These are phyloP conservation scores for Penicillium riverlandense DNA, from an alignment of 495 filamentous ascomycete species.

Conservation along the genomic window DNA sequence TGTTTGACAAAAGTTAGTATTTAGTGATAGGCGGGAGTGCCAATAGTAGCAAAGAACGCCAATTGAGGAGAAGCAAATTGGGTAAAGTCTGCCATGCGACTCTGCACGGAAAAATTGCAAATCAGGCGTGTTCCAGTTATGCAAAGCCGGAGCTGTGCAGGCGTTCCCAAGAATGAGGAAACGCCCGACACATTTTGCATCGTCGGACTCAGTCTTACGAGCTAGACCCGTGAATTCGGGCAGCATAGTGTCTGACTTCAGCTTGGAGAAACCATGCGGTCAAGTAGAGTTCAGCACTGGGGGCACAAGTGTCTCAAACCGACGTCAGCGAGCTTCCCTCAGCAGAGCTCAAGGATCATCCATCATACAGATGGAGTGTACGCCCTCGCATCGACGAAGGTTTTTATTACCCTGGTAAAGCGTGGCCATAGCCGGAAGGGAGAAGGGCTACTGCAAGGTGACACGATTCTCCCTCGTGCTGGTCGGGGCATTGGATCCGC, in stretches of 20 bases:
- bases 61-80: background rate
- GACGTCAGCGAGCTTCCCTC: background rate
- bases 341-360: constrained; percentile 4
- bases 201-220: background rate
- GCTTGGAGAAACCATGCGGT: constrained; percentile 9
- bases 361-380: constrained; percentile 3
- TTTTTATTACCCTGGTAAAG: constrained; percentile 6
- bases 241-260: constrained; percentile 9
- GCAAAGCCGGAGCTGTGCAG: constrained; percentile 3
- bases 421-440: background rate
- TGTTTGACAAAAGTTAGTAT: constrained; percentile 9
- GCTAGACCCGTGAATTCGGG: constrained; percentile 1
- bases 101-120: background rate
- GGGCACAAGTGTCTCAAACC: constrained; percentile 2
- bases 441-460: constrained; percentile 8
- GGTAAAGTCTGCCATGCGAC: background rate
- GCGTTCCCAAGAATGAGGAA: constrained; percentile 1
- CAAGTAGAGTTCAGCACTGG: constrained; percentile 9
- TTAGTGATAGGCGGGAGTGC: constrained; percentile 4
- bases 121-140: background rate
- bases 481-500: constrained; percentile 2
- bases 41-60: background rate
- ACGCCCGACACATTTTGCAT: constrained; percentile 8
- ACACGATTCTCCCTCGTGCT: constrained; percentile 14
- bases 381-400: constrained; percentile 13